A percentile compares a stretch with the other conserved stretches of the same genome.
These are phyloP conservation scores for Graphilbum fragrans DNA, from an alignment of 2,329 filamentous ascomycete genomes.

Conservation along the genomic window DNA sequence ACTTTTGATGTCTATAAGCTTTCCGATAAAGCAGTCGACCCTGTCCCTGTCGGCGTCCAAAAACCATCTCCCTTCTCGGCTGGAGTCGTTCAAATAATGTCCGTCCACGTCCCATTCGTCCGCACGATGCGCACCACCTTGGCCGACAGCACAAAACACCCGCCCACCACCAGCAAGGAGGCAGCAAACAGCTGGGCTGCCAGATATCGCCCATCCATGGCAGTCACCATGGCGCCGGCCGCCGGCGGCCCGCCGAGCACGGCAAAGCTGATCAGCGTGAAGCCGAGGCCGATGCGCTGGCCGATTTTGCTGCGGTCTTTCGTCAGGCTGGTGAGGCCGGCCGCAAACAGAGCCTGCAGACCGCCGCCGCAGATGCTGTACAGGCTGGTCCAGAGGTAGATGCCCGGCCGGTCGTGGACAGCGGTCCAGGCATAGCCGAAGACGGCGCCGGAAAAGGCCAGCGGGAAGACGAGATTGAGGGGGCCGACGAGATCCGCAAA, in stretches of 20 bases:
- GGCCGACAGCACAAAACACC: conserved; percentile 2
- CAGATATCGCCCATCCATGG: conserved; percentile 25
- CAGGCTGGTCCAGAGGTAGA: conserved; percentile 51
- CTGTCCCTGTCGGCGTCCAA: no score
- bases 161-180: conserved; percentile 26
- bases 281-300: conserved; percentile 45
- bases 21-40: no score
- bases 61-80: no score
- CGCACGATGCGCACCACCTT: conserved; percentile 7
- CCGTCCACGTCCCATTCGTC: conserved; percentile 2
- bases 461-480: conserved; percentile 47
- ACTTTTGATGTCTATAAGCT: no score
- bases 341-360: conserved; percentile 56
- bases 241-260: conserved; percentile 40
- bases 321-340: conserved; percentile 42
- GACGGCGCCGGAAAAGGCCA: conserved; percentile 24
- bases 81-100: conserved; percentile 7
- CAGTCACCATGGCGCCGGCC: conserved; percentile 34
- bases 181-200: conserved; percentile 39
- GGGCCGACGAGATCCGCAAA: conserved; percentile 46
- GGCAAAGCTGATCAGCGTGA: conserved; percentile 41
- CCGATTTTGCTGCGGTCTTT: conserved; percentile 38
- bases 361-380: conserved; percentile 54
- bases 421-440: conserved; percentile 45
- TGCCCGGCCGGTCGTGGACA: conserved; percentile 31